A percentile compares a stretch with the other conserved stretches of the same genome.
These are phyloP conservation scores for Saturnispora dispora DNA, from an alignment of 805 yeast species.

Conservation along the genomic window DNA sequence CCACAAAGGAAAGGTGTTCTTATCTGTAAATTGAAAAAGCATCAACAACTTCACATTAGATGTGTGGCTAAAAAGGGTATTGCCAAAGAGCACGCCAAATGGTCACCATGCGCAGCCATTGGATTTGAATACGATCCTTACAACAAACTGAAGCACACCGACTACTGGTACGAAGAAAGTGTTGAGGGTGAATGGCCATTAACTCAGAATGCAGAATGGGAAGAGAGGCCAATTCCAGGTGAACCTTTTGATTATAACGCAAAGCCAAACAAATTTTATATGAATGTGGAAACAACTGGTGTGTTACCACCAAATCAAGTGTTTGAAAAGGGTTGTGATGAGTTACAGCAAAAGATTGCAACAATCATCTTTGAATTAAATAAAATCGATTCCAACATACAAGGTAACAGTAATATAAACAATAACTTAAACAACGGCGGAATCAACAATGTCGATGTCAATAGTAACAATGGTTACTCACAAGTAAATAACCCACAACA, in stretches of 20 bases:
- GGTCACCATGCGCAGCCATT: constrained; percentile 95
- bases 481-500: constrained; percentile 5
- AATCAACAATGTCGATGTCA: not conserved
- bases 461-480: not conserved
- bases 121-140: constrained; percentile 99
- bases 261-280: constrained; percentile 69
- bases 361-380: constrained; percentile 68
- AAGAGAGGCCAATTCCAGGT: constrained; percentile 85
- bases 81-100: constrained; percentile 95
- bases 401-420: constrained; percentile 30
- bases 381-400: constrained; percentile 30
- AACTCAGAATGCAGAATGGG: constrained; percentile 84
- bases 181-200: constrained; percentile 91
- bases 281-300: constrained; percentile 91
- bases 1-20: constrained; percentile 74
- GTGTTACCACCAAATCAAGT: constrained; percentile 84
- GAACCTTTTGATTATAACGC: constrained; percentile 82
- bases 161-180: constrained; percentile 90
- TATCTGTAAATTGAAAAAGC: constrained; percentile 82
- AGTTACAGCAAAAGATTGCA: constrained; percentile 84
- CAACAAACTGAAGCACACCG: constrained; percentile 94
- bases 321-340: constrained; percentile 72
- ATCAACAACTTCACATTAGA: constrained; percentile 79
- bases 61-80: constrained; percentile 98
- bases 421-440: not conserved